Percentiles rank a stretch among this genome's conserved stretches.
These are phyloP conservation scores for Dictyostelium citrinum DNA, from an alignment of 78 protist species.

Conservation along the genomic window DNA sequence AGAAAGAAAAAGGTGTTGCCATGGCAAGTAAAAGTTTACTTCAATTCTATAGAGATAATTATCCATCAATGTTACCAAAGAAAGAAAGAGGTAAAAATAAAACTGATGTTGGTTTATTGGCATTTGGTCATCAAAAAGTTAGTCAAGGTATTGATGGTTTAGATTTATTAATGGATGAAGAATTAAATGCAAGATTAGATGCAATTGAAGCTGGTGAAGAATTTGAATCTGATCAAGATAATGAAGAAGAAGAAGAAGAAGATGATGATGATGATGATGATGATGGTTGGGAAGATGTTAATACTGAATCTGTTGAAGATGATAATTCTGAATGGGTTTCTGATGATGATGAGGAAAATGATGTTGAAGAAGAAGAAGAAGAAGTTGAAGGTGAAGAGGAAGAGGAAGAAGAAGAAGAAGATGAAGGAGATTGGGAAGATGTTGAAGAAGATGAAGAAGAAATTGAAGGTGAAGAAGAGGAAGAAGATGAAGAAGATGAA, in stretches of 20 bases:
- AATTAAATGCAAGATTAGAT: slow-evolving; percentile 29
- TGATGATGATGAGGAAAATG: background rate
- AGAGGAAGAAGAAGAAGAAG: slow-evolving; percentile 38
- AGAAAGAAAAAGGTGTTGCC: slow-evolving; percentile 86
- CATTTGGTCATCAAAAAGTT: slow-evolving; percentile 56
- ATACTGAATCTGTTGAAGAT: slow-evolving; percentile 1
- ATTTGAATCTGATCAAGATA: background rate
- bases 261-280: slow-evolving; percentile 25
- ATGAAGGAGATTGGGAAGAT: slow-evolving; percentile 53
- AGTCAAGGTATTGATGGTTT: slow-evolving; percentile 59
- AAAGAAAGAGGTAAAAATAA: slow-evolving; percentile 78
- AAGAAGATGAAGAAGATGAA: slow-evolving; percentile 28
- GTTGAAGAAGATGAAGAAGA: slow-evolving; percentile 35
- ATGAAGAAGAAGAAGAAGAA: slow-evolving; percentile 10
- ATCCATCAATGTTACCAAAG: slow-evolving; percentile 87
- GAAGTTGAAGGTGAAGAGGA: slow-evolving; percentile 13
- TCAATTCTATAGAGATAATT: slow-evolving; percentile 77
- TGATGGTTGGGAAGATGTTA: slow-evolving; percentile 20
- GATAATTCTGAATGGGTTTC: background rate
- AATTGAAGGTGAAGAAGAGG: slow-evolving; percentile 27
- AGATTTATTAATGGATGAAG: slow-evolving; percentile 64
- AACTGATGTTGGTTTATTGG: background rate
- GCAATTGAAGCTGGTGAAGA: slow-evolving; percentile 43
- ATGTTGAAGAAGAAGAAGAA: background rate
- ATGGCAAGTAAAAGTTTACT: slow-evolving; percentile 89